Base-by-base conservation (phyloP, 371 early-diverging fungal species). In the Mortierella sp. region DNA sequence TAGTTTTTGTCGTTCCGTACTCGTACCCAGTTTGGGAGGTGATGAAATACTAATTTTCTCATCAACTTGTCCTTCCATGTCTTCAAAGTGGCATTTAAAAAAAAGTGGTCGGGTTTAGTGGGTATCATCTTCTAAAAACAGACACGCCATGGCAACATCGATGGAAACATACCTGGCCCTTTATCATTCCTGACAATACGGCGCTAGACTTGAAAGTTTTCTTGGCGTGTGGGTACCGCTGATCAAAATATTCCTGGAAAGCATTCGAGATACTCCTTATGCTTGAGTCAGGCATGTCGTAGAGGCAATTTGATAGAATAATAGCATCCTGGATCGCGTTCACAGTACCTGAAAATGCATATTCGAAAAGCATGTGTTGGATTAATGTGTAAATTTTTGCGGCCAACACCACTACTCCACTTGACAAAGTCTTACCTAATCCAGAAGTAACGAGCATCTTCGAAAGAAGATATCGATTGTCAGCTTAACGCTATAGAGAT, bases 291-390 rank as follows among this genome's bases (percentile, higher is more conserved):
- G 42, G n/a, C n/a, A 72, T 35, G n/a, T 65, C 66, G 22, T 61
- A 65, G 1, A 72, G 31, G 19, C 61, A 61, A 56, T 66, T 72
- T 43, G 72, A 49, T 0, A 72, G 28, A 10, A 65, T 29, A 10
- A 66, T 61, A 3, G 72, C 66, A 31, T 61, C 72, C 9, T 72
- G 72, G 32, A 71, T 64, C 10, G 71, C 71, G 22, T 51, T 59
- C 42, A 65, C 40, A 1, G 65, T 59, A 37, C 70, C 70, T 61
- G 28, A 53, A 26, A 26, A 12, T 1, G 6, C 17, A 6, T n/a
- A 65, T 31, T 45, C 31, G 49, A 28, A 34, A 34, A n/a, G 17
- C 7, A 6, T 47, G 1, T 47, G 17, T 47, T 17, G 1, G 47
- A n/a, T 47, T 47, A n/a, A n/a, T n/a, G n/a, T n/a, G n/a, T n/a